These are phyloP conservation scores for Xylaria cubensis DNA, from an alignment of 495 filamentous ascomycete species.

Conservation along the genomic window DNA sequence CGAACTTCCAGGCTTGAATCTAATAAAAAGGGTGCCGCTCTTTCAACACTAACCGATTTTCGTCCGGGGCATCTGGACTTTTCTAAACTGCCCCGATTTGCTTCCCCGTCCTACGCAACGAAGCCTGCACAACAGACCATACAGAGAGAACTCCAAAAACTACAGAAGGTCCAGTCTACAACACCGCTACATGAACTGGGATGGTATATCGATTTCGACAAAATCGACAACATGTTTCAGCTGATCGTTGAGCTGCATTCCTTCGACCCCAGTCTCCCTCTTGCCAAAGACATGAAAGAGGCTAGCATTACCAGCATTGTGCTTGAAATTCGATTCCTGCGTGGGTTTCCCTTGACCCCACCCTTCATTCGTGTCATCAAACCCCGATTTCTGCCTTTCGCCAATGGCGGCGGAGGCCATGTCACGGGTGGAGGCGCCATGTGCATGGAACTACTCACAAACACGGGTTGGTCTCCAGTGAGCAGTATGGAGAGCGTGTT, in stretches of 20 bases:
- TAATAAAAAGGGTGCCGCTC: not conserved
- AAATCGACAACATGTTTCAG: slow-evolving; percentile 76
- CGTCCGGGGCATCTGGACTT: slow-evolving; percentile 66
- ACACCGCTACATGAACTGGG: slow-evolving; percentile 74
- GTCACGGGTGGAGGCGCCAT: slow-evolving; percentile 87
- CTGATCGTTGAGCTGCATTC: slow-evolving; percentile 93
- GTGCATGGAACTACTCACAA: slow-evolving; percentile 92
- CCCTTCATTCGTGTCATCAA: slow-evolving; percentile 87
- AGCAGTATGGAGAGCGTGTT: slow-evolving; percentile 80
- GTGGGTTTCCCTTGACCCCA: slow-evolving; percentile 75
- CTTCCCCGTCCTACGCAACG: slow-evolving; percentile 74
- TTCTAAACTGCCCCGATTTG: slow-evolving; percentile 61
- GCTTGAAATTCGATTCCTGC: slow-evolving; percentile 79
- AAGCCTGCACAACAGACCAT: slow-evolving; percentile 66
- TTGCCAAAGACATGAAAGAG: slow-evolving; percentile 76
- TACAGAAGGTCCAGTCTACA: slow-evolving; percentile 67
- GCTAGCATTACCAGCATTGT: slow-evolving; percentile 69
- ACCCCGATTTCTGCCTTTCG: slow-evolving; percentile 77
- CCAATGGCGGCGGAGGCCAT: slow-evolving; percentile 81
- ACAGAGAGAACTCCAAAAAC: slow-evolving; percentile 63
- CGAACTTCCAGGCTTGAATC: not conserved
- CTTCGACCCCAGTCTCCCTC: slow-evolving; percentile 71
- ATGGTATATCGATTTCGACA: slow-evolving; percentile 76
- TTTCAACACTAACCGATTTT: slow-evolving; percentile 56
- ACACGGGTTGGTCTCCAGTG: slow-evolving; percentile 78